Evolutionary conservation across 2,329 filamentous ascomycete species (phyloP), one percentile per base, ranked within the genome.

Genomic region (Botryotinia narcissicola): DNA sequence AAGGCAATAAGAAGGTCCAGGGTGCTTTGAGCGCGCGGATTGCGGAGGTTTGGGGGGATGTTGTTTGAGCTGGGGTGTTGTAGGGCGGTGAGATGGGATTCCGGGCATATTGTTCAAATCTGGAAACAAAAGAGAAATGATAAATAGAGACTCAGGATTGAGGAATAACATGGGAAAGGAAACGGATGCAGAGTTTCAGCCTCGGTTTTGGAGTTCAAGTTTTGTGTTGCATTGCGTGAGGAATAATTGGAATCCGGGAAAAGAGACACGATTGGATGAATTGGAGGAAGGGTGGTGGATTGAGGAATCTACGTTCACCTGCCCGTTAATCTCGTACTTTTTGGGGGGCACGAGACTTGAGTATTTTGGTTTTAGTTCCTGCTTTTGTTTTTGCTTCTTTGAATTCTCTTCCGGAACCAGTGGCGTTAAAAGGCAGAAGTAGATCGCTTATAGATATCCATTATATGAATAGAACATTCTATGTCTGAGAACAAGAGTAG

Each of bases 11-110:
- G 83, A 93, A 91, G 81, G 85, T 95, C 46, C 85, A 85, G 22
- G 92, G 88, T 79, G 82, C 84, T 0, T 80, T 94, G 70, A 93
- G 92, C 79, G 86, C 87, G 76, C 92, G 89, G 79, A 87, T 94
- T 78, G 90, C 91, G 0, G 91, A 93, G 78, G 85, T 93, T 61
- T 95, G 93, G 93, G 90, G 88, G 0, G 86, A 86, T 76, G 80
- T 66, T 20, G 22, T 59, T 37, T 63, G 20, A 35, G 25, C 25
- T 1, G 22, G 22, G 12, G 14, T n/a, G 32, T 32, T 32, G 32
- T 32, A 32, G 32, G 3, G 32, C 32, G 32, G 32, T 32, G 32
- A 32, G 32, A 32, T 32, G 32, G 32, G 32, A 32, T 32, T 32
- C 32, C 32, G 32, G 32, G 32, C 32, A 32, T 32, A 32, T 32